These are phyloP conservation scores for Camillea tinctor DNA, from an alignment of 2,329 filamentous ascomycete genomes.

Conservation along the genomic window DNA sequence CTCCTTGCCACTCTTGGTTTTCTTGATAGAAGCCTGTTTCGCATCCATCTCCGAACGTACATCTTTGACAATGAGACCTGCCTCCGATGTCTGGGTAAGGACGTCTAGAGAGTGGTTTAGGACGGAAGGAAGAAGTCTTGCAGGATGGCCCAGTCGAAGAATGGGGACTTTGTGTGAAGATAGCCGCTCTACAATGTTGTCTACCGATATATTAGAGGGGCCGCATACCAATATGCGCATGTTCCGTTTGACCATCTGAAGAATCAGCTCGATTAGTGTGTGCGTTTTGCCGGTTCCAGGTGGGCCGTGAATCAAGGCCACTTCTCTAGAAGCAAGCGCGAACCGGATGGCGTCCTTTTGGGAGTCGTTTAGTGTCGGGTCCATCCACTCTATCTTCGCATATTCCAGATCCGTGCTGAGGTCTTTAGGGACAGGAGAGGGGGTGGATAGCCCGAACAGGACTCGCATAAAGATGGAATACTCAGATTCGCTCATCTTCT, in stretches of 20 bases:
- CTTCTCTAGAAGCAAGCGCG: slow-evolving; percentile 75
- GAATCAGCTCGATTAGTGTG: slow-evolving; percentile 89
- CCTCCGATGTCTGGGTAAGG: slow-evolving; percentile 85
- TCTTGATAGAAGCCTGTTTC: slow-evolving; percentile 84
- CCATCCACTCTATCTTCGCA: slow-evolving; percentile 57
- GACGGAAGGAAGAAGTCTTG: slow-evolving; percentile 83
- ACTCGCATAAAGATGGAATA: slow-evolving; percentile 62
- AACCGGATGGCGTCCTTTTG: slow-evolving; percentile 75
- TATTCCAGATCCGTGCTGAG: slow-evolving; percentile 41
- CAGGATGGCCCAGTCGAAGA: slow-evolving; percentile 88
- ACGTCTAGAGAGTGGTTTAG: slow-evolving; percentile 88
- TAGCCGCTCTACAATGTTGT: slow-evolving; percentile 95
- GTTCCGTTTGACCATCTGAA: slow-evolving; percentile 77
- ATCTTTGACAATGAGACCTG: slow-evolving; percentile 84
- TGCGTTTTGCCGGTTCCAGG: slow-evolving; percentile 97
- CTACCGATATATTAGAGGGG: slow-evolving; percentile 93
- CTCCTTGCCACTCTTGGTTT: slow-evolving; percentile 79
- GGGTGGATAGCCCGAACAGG: slow-evolving; percentile 58
- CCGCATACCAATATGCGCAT: slow-evolving; percentile 88
- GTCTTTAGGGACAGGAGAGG: slow-evolving; percentile 46
- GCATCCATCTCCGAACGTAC: slow-evolving; percentile 90
- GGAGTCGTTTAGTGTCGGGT: slow-evolving; percentile 61
- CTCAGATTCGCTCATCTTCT: slow-evolving; percentile 56
- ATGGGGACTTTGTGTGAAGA: slow-evolving; percentile 82
- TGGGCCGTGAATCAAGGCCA: slow-evolving; percentile 90